phyloP scores from a whole-genome alignment of 148 eudicot species.

The Chenopodium suecicum region DNA sequence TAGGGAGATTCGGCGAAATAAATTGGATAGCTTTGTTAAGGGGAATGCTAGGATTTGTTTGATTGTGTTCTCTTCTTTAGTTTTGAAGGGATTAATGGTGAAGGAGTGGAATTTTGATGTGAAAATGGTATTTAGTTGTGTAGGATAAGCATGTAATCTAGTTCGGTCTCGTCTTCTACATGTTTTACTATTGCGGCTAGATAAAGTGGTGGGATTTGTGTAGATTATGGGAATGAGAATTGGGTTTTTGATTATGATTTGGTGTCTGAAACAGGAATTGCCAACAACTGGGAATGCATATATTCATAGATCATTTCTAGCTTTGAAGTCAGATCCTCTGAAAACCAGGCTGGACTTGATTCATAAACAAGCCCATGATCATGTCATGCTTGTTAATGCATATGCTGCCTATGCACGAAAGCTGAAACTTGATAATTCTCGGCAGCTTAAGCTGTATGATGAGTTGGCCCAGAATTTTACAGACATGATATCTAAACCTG shows the following conservation, averaged over 20 bases:
- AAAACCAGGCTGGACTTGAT: slow-evolving; percentile 79
- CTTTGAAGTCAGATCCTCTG: slow-evolving; percentile 79
- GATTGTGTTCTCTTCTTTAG: neutral
- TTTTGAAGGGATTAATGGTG: neutral
- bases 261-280: slow-evolving; percentile 39
- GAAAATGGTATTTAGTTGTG: neutral
- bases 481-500: slow-evolving; percentile 53
- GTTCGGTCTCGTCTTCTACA: too few species aligned
- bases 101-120: neutral
- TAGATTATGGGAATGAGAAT: neutral
- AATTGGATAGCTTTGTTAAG: neutral
- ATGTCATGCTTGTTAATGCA: slow-evolving; percentile 72
- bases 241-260: slow-evolving; percentile 10
- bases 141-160: neutral
- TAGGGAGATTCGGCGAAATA: neutral
- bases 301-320: slow-evolving; percentile 64
- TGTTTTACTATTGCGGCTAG: neutral
- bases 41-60: neutral
- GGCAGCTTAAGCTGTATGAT: slow-evolving; percentile 73
- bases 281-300: slow-evolving; percentile 65
- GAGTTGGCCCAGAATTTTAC: slow-evolving; percentile 69
- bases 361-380: slow-evolving; percentile 79
- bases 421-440: slow-evolving; percentile 73
- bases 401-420: slow-evolving; percentile 84
- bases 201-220: neutral